phyloP scores from a whole-genome alignment of 305 asterid species.

The Fraxinus angustifolia region DNA sequence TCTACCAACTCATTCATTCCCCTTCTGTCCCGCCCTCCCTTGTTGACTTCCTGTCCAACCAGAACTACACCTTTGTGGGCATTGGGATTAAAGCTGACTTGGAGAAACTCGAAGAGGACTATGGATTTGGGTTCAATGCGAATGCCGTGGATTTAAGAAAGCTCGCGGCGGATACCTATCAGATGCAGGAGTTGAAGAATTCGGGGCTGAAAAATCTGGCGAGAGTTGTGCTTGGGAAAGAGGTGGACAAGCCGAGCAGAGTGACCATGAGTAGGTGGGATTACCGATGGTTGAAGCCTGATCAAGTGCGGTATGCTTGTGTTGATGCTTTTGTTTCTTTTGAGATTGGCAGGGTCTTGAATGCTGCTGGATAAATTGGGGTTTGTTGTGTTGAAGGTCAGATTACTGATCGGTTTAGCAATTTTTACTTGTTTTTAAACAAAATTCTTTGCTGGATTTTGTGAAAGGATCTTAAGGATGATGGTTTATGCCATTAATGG shows the following conservation, averaged over 20 bases:
- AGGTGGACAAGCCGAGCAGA: constrained; percentile 22
- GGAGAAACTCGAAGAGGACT: constrained; percentile 19
- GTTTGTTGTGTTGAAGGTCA: background rate
- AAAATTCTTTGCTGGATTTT: background rate
- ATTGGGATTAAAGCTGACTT: constrained; percentile 20
- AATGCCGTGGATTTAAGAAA: constrained; percentile 24
- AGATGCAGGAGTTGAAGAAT: background rate
- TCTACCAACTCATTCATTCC: constrained; percentile 32
- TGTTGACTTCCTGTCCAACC: constrained; percentile 18
- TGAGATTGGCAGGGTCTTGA: constrained; percentile 27
- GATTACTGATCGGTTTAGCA: background rate
- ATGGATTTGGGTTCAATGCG: constrained; percentile 21
- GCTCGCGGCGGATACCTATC: constrained; percentile 21
- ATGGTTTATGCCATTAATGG: background rate
- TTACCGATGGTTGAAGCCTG: constrained; percentile 11
- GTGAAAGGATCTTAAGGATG: background rate
- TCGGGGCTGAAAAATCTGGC: constrained; percentile 18
- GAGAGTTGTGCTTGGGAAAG: constrained; percentile 18
- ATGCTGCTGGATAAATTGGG: constrained; percentile 12
- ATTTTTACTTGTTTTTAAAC: background rate
- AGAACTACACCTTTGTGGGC: constrained; percentile 30
- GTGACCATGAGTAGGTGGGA: constrained; percentile 35
- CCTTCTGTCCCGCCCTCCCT: constrained; percentile 18
- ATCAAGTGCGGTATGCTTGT: constrained; percentile 32
- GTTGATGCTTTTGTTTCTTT: constrained; percentile 27